Conservation (phyloP, 148 eudicot species). For the Rhododendron kiyosumense region DNA sequence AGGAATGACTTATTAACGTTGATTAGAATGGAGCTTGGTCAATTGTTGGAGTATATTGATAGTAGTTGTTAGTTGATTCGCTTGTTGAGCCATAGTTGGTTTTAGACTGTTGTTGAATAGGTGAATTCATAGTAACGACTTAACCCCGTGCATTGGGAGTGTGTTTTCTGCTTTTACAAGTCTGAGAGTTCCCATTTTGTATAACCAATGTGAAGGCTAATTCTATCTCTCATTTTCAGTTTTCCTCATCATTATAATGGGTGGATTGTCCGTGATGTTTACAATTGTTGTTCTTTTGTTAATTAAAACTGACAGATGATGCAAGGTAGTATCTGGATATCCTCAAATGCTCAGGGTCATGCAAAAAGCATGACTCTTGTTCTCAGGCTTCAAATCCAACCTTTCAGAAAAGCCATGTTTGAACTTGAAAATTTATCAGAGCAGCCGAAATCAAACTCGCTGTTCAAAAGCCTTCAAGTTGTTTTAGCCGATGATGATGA, state of each 20-base stretch:
- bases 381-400: constrained; percentile 45
- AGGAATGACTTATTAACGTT: neutral
- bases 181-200: neutral
- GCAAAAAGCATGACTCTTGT: constrained; percentile 56
- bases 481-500: constrained; percentile 62
- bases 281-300: neutral
- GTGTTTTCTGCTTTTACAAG: neutral
- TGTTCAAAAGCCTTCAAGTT: constrained; percentile 48
- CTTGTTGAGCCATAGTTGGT: neutral
- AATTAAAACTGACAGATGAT: constrained; percentile 42
- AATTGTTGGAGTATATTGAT: neutral
- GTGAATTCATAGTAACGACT: neutral
- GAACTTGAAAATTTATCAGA: constrained; percentile 27
- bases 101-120: neutral
- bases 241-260: neutral
- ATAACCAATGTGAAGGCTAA: neutral
- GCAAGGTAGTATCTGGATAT: constrained; percentile 80
- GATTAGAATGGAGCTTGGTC: neutral
- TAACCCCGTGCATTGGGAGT: neutral
- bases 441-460: constrained; percentile 17
- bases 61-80: neutral
- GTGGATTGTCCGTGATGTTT: neutral
- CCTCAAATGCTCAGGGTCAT: constrained; percentile 36
- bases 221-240: neutral
- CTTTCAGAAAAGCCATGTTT: constrained; percentile 18